A percentile compares a stretch with the other conserved stretches of the same genome.
phyloP scores from a whole-genome alignment of 2,329 filamentous ascomycete species.

The Spiromastix sp. region DNA sequence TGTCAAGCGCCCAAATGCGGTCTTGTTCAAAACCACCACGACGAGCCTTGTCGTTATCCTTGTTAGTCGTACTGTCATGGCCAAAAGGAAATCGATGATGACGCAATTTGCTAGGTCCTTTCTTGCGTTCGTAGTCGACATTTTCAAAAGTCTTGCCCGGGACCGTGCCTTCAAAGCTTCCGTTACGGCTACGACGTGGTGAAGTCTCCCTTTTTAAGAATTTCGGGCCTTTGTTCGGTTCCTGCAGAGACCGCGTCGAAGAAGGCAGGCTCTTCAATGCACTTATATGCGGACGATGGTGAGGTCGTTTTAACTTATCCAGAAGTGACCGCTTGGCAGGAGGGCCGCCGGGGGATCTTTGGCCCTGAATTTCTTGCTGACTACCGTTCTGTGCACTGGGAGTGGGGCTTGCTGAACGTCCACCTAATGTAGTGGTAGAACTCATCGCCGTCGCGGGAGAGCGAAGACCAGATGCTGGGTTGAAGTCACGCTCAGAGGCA shows the following conservation, averaged over 20 bases:
- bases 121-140: constrained; percentile 29
- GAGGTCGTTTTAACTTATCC: constrained; percentile 42
- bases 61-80: constrained; percentile 18
- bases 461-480: no score
- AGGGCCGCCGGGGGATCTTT: constrained; percentile 28
- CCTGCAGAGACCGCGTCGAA: constrained; percentile 19
- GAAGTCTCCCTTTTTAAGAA: constrained; percentile 22
- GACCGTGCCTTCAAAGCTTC: constrained; percentile 24
- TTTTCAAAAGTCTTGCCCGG: constrained; percentile 17
- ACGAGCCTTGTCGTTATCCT: constrained; percentile 14
- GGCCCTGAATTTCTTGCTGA: constrained; percentile 35
- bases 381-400: constrained; percentile 59
- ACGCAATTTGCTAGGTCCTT: constrained; percentile 25
- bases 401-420: constrained; percentile 69
- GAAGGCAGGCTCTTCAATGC: constrained; percentile 22
- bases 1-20: constrained; percentile 69
- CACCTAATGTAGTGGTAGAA: constrained; percentile 39
- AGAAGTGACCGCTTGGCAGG: constrained; percentile 40
- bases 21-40: constrained; percentile 43
- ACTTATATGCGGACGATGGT: constrained; percentile 33
- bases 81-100: constrained; percentile 22
- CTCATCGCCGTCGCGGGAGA: constrained; percentile 10
- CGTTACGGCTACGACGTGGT: constrained; percentile 24
- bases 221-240: constrained; percentile 18
- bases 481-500: no score